A percentile compares a stretch with the other conserved stretches of the same genome.
Evolutionary conservation across 108 stramenopile species (phyloP).

Genomic region (Bacterosira constricta): DNA sequence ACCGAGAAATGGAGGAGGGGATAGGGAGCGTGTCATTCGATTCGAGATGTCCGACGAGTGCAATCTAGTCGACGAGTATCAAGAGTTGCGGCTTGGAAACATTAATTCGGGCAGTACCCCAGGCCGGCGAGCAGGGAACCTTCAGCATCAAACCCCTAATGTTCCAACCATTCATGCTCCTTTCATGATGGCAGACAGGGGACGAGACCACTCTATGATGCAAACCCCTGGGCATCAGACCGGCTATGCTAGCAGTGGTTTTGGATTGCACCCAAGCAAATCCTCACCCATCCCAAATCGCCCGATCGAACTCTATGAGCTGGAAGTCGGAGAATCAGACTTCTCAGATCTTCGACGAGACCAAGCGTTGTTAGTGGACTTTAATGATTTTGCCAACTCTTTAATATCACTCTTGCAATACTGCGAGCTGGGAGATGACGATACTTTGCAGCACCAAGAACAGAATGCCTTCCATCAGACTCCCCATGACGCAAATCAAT

Average conservation of each 20-base stretch:
- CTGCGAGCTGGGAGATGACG: conserved; percentile 40
- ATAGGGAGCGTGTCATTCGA: conserved; percentile 48
- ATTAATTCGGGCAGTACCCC: not conserved
- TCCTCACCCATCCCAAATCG: not conserved
- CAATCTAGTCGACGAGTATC: conserved; percentile 16
- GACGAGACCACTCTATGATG: conserved; percentile 1
- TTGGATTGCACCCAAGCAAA: conserved; percentile 5
- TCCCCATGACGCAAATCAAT: not conserved
- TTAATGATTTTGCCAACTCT: conserved; percentile 50
- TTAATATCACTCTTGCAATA: conserved; percentile 45
- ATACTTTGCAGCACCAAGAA: conserved; percentile 5
- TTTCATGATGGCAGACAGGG: conserved; percentile 38
- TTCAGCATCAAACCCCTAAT: conserved; percentile 14
- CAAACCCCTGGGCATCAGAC: conserved; percentile 6
- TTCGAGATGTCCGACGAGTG: conserved; percentile 59
- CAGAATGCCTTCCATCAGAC: not conserved
- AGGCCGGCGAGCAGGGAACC: not conserved
- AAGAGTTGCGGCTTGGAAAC: not conserved
- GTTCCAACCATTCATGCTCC: conserved; percentile 36
- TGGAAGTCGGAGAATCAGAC: conserved; percentile 59
- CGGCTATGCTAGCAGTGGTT: not conserved
- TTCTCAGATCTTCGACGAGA: conserved; percentile 46
- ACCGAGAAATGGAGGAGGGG: conserved; percentile 20
- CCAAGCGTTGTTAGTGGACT: conserved; percentile 55
- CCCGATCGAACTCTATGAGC: conserved; percentile 44